Conservation (phyloP, 257 asterid species). For the Linderniella brevidens region DNA sequence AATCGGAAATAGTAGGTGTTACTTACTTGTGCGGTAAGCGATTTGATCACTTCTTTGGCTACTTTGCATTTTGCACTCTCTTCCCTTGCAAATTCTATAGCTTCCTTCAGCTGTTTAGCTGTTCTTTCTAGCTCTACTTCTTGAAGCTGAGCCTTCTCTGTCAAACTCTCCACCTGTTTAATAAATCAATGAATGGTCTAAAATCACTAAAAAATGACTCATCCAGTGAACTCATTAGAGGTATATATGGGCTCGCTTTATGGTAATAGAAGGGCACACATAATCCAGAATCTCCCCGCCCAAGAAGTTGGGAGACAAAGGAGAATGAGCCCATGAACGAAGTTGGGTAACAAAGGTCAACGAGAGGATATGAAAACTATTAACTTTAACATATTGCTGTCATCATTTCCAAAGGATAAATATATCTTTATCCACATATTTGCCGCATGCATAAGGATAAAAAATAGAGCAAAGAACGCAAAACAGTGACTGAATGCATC, state of each 20-base stretch:
- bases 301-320: too few species aligned
- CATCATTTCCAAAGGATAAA: too few species aligned
- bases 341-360: too few species aligned
- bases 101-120: constrained; percentile 74
- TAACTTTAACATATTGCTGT: too few species aligned
- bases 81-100: constrained; percentile 76
- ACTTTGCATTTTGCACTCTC: constrained; percentile 95
- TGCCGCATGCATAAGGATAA: too few species aligned
- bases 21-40: constrained; percentile 82
- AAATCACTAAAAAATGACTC: background rate
- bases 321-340: too few species aligned
- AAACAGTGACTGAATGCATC: too few species aligned
- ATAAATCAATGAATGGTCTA: constrained; percentile 5
- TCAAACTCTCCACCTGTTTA: constrained; percentile 63
- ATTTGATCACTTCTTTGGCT: constrained; percentile 89
- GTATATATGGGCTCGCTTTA: constrained; percentile 1
- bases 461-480: too few species aligned
- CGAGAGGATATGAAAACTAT: too few species aligned
- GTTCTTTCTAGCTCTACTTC: constrained; percentile 78
- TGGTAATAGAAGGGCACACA: too few species aligned
- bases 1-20: constrained; percentile 10
- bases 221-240: background rate
- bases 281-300: too few species aligned
- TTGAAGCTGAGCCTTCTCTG: constrained; percentile 71
- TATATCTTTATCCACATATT: too few species aligned